Conservation (phyloP, 495 filamentous ascomycete species). For the Daldinia grandis region DNA sequence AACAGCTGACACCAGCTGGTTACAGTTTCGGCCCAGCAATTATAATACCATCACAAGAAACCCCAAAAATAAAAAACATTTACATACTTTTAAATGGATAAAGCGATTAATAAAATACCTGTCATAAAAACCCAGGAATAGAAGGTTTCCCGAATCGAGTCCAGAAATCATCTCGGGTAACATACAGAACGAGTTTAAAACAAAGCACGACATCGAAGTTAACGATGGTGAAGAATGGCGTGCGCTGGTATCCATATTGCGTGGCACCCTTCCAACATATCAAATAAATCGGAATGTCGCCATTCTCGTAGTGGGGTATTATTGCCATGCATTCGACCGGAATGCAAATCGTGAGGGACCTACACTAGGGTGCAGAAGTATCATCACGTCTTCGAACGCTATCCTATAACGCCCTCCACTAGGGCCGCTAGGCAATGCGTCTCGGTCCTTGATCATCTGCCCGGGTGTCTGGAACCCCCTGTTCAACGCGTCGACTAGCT, state of each 20-base stretch:
- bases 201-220: slow-evolving; percentile 25
- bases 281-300: slow-evolving; percentile 17
- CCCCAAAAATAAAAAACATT: too few relatives aligned
- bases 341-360: neutral
- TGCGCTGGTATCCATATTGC: slow-evolving; percentile 9
- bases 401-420: slow-evolving; percentile 3
- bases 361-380: neutral
- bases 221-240: slow-evolving; percentile 25
- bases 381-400: neutral
- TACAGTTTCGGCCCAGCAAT: too few relatives aligned
- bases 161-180: slow-evolving; percentile 2
- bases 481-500: neutral
- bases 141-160: neutral
- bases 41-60: too few relatives aligned
- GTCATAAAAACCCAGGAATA: neutral
- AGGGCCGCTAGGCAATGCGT: neutral
- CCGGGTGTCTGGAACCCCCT: neutral
- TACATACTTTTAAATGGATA: too few relatives aligned
- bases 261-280: slow-evolving; percentile 4
- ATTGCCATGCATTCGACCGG: neutral
- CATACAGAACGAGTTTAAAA: slow-evolving; percentile 16
- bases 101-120: neutral
- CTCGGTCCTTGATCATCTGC: neutral
- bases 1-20: too few relatives aligned
- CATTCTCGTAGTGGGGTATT: slow-evolving; percentile 11